Evolutionary conservation across 1,139 yeast species (phyloP).

Genomic region (Hemisphaericaspora xylofermentans): DNA sequence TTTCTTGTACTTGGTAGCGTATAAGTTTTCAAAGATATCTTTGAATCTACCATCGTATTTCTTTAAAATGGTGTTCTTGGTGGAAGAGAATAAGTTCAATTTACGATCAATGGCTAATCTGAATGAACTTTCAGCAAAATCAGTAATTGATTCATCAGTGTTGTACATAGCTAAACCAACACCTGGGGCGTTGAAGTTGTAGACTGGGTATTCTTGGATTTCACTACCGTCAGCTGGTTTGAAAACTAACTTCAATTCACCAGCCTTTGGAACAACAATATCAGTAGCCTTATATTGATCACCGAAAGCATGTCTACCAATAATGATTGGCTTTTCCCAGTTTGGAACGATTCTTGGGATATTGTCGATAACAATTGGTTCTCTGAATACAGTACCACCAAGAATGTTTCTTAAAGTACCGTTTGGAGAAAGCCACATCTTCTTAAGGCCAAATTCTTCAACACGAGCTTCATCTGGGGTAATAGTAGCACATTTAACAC

Average conservation of each 20-base stretch:
- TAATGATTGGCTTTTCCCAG: conserved; percentile 93
- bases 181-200: conserved; percentile 73
- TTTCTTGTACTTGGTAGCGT: conserved; percentile 64
- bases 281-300: conserved; percentile 97
- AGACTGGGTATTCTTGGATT: conserved; percentile 59
- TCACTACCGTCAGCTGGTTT: conserved; percentile 71
- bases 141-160: conserved; percentile 85
- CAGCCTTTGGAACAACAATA: conserved; percentile 73
- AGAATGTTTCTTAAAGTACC: conserved; percentile 93
- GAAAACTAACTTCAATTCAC: conserved; percentile 74
- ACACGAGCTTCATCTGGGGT: conserved; percentile 98
- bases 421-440: conserved; percentile 97
- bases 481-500: conserved; percentile 95
- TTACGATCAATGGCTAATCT: conserved; percentile 78
- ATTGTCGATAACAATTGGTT: conserved; percentile 87
- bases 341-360: conserved; percentile 89
- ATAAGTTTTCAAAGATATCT: conserved; percentile 84
- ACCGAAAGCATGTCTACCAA: conserved; percentile 97
- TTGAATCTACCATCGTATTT: conserved; percentile 92
- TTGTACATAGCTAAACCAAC: conserved; percentile 94
- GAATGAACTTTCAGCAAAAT: conserved; percentile 91
- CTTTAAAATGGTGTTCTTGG: conserved; percentile 93
- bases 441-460: conserved; percentile 80
- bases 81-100: conserved; percentile 78
- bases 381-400: conserved; percentile 96